Percentiles rank a stretch among this genome's conserved stretches.
Conservation (phyloP, 371 early-diverging fungal species). For the Circinella minor region DNA sequence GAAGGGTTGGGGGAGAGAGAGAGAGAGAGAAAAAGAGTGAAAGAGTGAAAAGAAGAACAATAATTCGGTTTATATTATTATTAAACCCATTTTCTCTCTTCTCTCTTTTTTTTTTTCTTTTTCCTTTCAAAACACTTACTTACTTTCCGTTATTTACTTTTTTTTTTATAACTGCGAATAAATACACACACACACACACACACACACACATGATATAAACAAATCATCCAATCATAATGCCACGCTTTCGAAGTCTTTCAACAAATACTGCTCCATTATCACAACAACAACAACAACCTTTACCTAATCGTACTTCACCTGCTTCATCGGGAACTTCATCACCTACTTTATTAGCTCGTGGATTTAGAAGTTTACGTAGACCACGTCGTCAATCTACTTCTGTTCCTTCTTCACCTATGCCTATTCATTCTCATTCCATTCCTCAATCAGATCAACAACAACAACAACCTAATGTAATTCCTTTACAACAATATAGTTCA, state of each 20-base stretch:
- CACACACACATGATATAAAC: slow-evolving; percentile 11
- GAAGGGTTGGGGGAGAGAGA: no score
- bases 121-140: no score
- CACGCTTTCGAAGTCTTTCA: slow-evolving; percentile 40
- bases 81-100: slow-evolving; percentile 1
- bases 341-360: slow-evolving; percentile 38
- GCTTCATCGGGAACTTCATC: slow-evolving; percentile 16
- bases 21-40: background rate
- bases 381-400: slow-evolving; percentile 30
- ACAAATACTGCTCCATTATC: slow-evolving; percentile 18
- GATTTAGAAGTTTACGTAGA: slow-evolving; percentile 40
- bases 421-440: background rate
- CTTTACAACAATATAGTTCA: slow-evolving; percentile 3
- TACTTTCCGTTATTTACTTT: no score
- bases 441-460: background rate
- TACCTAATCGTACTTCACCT: slow-evolving; percentile 8
- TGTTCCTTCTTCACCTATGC: slow-evolving; percentile 22
- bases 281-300: no score
- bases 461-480: background rate
- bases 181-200: no score
- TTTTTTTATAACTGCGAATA: no score
- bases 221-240: slow-evolving; percentile 22
- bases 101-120: slow-evolving; percentile 2
- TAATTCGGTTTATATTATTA: background rate
- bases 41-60: no score